These are phyloP conservation scores for Clavispora asparagi DNA, from an alignment of 805 yeast genomes.

Conservation along the genomic window DNA sequence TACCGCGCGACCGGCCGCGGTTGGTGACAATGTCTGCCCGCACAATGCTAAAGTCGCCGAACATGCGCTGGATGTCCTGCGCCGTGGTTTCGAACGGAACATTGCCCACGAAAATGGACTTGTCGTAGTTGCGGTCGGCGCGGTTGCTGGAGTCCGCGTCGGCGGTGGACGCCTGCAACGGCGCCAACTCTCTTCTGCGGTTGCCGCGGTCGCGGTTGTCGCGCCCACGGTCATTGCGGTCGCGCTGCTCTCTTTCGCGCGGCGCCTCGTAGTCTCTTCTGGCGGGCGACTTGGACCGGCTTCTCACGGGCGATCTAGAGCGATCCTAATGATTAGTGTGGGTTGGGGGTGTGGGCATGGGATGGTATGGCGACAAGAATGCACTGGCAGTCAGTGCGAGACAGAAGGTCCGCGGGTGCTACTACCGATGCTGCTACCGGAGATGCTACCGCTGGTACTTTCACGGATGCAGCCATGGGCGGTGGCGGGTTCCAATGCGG, in stretches of 20 bases:
- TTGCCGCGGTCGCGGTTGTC: constrained; percentile 22
- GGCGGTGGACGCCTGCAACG: constrained; percentile 14
- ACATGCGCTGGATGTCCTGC: constrained; percentile 53
- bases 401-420: too few relatives aligned
- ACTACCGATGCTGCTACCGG: too few relatives aligned
- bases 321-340: constrained; percentile 16
- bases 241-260: constrained; percentile 16
- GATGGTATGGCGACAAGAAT: too few relatives aligned
- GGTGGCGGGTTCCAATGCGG: too few relatives aligned
- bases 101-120: constrained; percentile 70
- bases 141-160: constrained; percentile 11
- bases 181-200: constrained; percentile 19
- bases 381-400: too few relatives aligned
- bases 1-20: constrained; percentile 79
- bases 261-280: constrained; percentile 26
- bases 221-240: constrained; percentile 21
- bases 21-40: constrained; percentile 79
- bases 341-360: not conserved
- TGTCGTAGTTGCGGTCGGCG: constrained; percentile 54
- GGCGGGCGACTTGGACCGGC: constrained; percentile 27
- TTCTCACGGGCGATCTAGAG: constrained; percentile 23
- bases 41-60: constrained; percentile 47
- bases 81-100: constrained; percentile 62
- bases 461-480: too few relatives aligned
- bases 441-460: too few relatives aligned